Evolutionary conservation across 768 basidiomycete genomes (phyloP), one percentile per base, ranked within the genome.

Genomic region (Podaxis pistillaris): DNA sequence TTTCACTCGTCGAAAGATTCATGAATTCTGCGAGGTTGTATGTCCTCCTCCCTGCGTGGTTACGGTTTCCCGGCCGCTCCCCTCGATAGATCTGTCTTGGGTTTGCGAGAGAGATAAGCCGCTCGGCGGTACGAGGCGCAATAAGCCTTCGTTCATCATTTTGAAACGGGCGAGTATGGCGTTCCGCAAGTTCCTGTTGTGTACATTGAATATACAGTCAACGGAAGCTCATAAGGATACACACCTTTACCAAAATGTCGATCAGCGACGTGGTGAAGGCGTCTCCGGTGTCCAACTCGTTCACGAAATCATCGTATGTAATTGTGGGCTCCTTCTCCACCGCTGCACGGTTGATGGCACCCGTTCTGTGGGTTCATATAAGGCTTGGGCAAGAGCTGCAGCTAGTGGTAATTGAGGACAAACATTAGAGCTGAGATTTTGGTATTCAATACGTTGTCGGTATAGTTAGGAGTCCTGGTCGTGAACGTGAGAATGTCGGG

Each of bases 361-460:
- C 89, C 66, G 85, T 83, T 69, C 90, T 92, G 67, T 37, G 15
- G 53, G 38, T 40, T 58, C 57, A 62, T 44, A 33, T 24, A 41
- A 36, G 37, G 9, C 19, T 38, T n/a, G 13, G 15, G 17, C 38
- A 15, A 40, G 44, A 49, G 1, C 52, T 19, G 44, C 12, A 19
- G 28, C 30, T 24, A 62, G 22, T 26, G 44, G 54, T 6, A 38
- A 59, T 52, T 50, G 50, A 33, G n/a, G 54, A 73, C 90, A 70
- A 84, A 93, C 91, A 92, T 87, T 68, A 93, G 70, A 67, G 78
- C 85, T 75, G 87, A 90, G 67, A 93, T 80, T 84, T 93, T 93
- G 63, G 83, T 78, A 66, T 83, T 81, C 9, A 93, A 76, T 38
- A 92, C 85, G 69, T 89, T 84, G 75, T 93, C 91, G 64, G 84